Conservation (phyloP, 2,329 filamentous ascomycete genomes). For the Diaporthe velutina region DNA sequence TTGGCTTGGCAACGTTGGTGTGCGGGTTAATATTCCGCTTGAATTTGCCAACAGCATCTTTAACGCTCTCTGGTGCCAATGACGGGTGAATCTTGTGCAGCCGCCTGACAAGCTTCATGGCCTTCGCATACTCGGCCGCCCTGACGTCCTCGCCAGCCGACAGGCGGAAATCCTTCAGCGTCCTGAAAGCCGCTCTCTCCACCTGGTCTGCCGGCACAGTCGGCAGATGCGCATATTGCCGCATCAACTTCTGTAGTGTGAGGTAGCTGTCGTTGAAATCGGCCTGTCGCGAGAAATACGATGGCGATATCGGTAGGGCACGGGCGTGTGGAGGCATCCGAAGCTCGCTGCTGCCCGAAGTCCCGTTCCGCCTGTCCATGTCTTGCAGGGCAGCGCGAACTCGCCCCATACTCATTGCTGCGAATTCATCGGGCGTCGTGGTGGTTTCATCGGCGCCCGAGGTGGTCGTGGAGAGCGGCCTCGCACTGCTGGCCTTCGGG, state of each 20-base stretch:
- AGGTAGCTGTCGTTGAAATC: constrained; percentile 89
- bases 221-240: constrained; percentile 81
- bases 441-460: constrained; percentile 8
- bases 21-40: constrained; percentile 81
- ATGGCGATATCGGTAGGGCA: constrained; percentile 84
- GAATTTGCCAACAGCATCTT: constrained; percentile 75
- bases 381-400: constrained; percentile 24
- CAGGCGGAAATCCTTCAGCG: constrained; percentile 80
- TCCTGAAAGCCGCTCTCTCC: constrained; percentile 84
- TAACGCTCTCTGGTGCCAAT: constrained; percentile 79
- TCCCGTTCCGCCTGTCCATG: constrained; percentile 37
- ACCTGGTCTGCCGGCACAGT: constrained; percentile 74
- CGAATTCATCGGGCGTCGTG: constrained; percentile 24
- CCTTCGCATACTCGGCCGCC: constrained; percentile 81
- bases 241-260: constrained; percentile 77
- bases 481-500: constrained; percentile 30
- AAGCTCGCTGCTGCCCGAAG: constrained; percentile 47
- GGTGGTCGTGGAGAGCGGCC: constrained; percentile 33
- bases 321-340: constrained; percentile 67
- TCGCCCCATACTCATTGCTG: constrained; percentile 8
- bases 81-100: constrained; percentile 88
- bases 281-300: constrained; percentile 93
- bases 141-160: constrained; percentile 79
- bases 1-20: constrained; percentile 72
- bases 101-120: constrained; percentile 81